Base-by-base conservation (phyloP, 257 asterid species). In the Solanum infundibuliforme region DNA sequence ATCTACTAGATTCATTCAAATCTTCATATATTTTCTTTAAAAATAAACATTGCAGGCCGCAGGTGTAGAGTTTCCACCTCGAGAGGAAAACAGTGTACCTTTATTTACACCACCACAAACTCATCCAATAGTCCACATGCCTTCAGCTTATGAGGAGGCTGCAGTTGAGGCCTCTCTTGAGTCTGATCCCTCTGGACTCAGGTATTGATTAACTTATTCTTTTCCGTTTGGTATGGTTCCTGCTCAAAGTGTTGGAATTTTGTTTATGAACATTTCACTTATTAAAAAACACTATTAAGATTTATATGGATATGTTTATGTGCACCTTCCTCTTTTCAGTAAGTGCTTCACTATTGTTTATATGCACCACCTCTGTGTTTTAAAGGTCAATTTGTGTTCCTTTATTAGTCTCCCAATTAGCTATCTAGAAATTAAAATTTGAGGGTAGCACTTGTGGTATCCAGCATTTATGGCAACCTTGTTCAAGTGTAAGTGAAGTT, bases 61-160 rank as follows among this genome's bases (percentile, higher is more conserved):
- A 89, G 99, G 99, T 79, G 95, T 97, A 41, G 98, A 93, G 87
- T 97, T 95, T 91, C 99, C 99, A 55, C 99, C 99, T 41, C 94
- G 96, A 86, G 96, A 89, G 90, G 99, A 92, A 90, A 94, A 93
- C 89, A 93, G 93, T 87, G 99, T 95, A 29, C 98, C 98, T 7
- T 85, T 97, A 58, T 97, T 97, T 91, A 94, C 99, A 86, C 98
- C 98, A 86, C 98, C 99, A 69, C 99, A 96, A 91, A 90, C 99
- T 83, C 98, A 94, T 92, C 98, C 98, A 16, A 79, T 96, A 62
- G 94, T 89, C 87, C 92, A 92, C 43, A 83, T 89, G 60, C 83
- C 95, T 87, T 88, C 93, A 86, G 91, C 92, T 7, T 96, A 92
- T 13, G 99, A 97, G 91, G 99, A 96, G 91, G 98, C 96, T 88